Conservation (phyloP, 768 basidiomycete genomes). For the Hemileccinum impolitum region DNA sequence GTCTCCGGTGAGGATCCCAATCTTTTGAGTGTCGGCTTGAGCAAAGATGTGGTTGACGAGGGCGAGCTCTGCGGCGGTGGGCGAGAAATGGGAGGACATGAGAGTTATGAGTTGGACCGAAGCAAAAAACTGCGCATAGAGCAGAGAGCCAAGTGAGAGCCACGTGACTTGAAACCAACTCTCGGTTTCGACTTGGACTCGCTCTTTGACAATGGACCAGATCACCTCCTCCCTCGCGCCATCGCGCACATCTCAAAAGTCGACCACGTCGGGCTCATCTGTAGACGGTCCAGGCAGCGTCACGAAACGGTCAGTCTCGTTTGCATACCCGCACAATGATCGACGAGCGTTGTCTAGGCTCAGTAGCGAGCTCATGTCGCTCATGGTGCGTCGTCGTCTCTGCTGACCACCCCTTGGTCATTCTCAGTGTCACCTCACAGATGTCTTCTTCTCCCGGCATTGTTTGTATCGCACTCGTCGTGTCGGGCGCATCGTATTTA, state of each 20-base stretch:
- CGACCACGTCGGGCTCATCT: constrained; percentile 47
- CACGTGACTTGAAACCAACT: neutral
- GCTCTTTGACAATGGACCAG: constrained; percentile 59
- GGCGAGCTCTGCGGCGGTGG: constrained; percentile 47
- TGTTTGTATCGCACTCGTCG: constrained; percentile 44
- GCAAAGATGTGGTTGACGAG: constrained; percentile 73
- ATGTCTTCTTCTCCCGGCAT: constrained; percentile 90
- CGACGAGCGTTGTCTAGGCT: constrained; percentile 43
- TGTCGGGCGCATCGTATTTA: neutral
- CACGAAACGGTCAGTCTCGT: constrained; percentile 64
- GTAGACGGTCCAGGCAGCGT: constrained; percentile 71
- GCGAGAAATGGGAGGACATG: constrained; percentile 36
- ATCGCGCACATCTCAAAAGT: constrained; percentile 55
- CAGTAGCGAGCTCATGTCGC: constrained; percentile 81
- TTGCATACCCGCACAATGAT: neutral
- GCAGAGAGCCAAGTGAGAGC: too few relatives aligned
- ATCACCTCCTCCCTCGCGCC: constrained; percentile 61
- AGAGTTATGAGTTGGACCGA: neutral
- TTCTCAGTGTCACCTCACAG: constrained; percentile 36
- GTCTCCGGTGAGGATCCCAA: constrained; percentile 86
- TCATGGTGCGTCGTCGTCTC: constrained; percentile 65
- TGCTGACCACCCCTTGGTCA: neutral
- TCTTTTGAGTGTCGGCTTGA: constrained; percentile 71
- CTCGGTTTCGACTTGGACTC: too few relatives aligned
- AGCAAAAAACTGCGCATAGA: constrained; percentile 22